Evolutionary conservation across 768 basidiomycete species (phyloP), one percentile per base, ranked within the genome.

Genomic region (Lentinula lateritia): DNA sequence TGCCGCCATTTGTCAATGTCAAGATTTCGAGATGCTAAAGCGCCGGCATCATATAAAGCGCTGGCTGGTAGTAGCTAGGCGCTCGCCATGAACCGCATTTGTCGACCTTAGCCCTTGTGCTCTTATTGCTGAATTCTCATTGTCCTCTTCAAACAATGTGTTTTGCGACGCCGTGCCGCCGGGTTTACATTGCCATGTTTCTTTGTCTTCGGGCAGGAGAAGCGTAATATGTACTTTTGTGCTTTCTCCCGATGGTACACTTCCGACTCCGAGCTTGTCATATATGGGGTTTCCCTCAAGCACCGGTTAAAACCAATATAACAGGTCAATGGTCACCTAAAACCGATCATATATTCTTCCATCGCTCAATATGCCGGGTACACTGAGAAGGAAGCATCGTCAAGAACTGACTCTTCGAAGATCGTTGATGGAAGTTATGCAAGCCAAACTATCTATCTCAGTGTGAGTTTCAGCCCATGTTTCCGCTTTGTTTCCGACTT

Each of bases 321-420:
- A 56, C 55, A 13, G 34, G 9, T 20, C 13, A 36, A 54, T 52
- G 50, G 15, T 15, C 50, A 54, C n/a, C 6, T 9, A n/a, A 36
- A 54, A 6, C 36, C 38, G 18, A 20, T 36, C 23, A 43, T 9
- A 9, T 12, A 48, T n/a, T 2, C 18, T 20, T 23, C 9, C 23
- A 18, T 7, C n/a, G 45, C 20, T 23, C 20, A 56, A 12, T 18
- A 59, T 59, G 58, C 58, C 58, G 0, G 32, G 43, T 13, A 59
- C 58, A 6, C 28, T 59, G 48, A 59, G 58, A 15, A 46, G 58
- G 34, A 59, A 32, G 23, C 41, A 59, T 50, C 58, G 46, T 59
- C 58, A 59, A 48, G 58, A 59, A 16, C 46, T 59, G 45, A 59
- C 58, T 32, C 58, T 59, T 18, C 58, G 58, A 23, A 59, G 46